Percentiles rank a stretch among this genome's conserved stretches.
phyloP scores from a whole-genome alignment of 2,329 filamentous ascomycete species.

The Aspergillus sp. region DNA sequence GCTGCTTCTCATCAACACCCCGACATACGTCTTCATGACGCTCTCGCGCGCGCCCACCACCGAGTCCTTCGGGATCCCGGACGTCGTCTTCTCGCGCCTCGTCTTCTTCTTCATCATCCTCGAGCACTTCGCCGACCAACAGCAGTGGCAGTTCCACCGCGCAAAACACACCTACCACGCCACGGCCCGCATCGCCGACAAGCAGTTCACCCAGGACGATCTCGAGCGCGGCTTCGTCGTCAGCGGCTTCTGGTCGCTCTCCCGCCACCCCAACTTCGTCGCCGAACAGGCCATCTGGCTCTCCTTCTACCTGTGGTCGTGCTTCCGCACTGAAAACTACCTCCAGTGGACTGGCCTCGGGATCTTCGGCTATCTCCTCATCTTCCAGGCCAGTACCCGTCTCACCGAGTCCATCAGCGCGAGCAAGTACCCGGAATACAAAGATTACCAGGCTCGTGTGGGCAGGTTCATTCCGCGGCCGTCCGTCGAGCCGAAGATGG shows the following conservation, averaged over 20 bases:
- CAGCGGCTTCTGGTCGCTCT: constrained; percentile 75
- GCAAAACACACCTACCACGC: constrained; percentile 70
- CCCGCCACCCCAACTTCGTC: constrained; percentile 88
- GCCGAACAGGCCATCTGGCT: constrained; percentile 90
- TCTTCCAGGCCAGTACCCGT: constrained; percentile 85
- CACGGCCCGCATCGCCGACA: constrained; percentile 58
- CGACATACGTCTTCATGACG: constrained; percentile 75
- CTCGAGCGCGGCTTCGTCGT: constrained; percentile 85
- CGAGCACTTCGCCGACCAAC: constrained; percentile 76
- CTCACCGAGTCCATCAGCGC: constrained; percentile 75
- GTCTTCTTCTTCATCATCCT: constrained; percentile 52
- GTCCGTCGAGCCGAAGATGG: constrained; percentile 25
- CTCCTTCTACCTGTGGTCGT: constrained; percentile 77
- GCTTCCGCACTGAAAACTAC: constrained; percentile 58
- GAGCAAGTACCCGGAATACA: constrained; percentile 81
- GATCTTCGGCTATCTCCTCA: constrained; percentile 56
- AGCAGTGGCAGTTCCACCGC: constrained; percentile 82
- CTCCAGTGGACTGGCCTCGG: constrained; percentile 74
- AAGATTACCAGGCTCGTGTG: constrained; percentile 70
- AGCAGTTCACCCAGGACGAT: constrained; percentile 56
- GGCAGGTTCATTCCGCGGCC: constrained; percentile 66
- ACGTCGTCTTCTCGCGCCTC: constrained; percentile 46
- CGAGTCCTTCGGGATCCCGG: constrained; percentile 49
- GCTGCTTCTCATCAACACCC: constrained; percentile 67
- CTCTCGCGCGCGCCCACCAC: constrained; percentile 52